Conservation (phyloP, 495 filamentous ascomycete species). For the Cladorrhinum samala region DNA sequence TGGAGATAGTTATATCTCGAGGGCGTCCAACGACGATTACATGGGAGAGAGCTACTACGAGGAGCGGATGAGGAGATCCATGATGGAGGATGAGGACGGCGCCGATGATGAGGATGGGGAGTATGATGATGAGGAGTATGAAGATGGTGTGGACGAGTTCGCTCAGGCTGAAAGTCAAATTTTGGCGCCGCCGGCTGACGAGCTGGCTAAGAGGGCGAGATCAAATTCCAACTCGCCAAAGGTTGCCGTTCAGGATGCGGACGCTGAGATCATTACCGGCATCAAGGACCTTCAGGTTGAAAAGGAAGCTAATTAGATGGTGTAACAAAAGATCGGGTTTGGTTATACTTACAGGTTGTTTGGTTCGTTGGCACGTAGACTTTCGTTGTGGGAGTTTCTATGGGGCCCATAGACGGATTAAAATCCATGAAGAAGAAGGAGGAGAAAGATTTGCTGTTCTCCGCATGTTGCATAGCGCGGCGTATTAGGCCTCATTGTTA, state of each 20-base stretch:
- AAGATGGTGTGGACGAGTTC: neutral
- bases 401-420: constrained; percentile 5
- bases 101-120: constrained; percentile 36
- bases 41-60: constrained; percentile 35
- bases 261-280: constrained; percentile 47
- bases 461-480: constrained; percentile 27
- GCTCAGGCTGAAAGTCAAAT: neutral
- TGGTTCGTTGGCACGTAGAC: neutral
- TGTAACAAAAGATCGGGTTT: neutral
- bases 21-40: constrained; percentile 43
- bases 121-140: constrained; percentile 28
- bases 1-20: constrained; percentile 55
- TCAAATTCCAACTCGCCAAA: constrained; percentile 3
- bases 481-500: constrained; percentile 6
- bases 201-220: neutral
- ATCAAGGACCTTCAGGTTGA: constrained; percentile 37
- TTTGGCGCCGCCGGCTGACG: neutral
- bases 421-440: neutral
- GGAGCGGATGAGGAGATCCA: constrained; percentile 26
- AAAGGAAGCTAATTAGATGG: constrained; percentile 15
- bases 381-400: neutral
- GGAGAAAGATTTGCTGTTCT: neutral
- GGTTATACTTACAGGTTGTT: too few relatives aligned
- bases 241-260: constrained; percentile 28
- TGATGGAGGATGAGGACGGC: constrained; percentile 28